Base-by-base conservation (phyloP, 1,284 basidiomycete species). In the Pseudozyma thailandica region DNA sequence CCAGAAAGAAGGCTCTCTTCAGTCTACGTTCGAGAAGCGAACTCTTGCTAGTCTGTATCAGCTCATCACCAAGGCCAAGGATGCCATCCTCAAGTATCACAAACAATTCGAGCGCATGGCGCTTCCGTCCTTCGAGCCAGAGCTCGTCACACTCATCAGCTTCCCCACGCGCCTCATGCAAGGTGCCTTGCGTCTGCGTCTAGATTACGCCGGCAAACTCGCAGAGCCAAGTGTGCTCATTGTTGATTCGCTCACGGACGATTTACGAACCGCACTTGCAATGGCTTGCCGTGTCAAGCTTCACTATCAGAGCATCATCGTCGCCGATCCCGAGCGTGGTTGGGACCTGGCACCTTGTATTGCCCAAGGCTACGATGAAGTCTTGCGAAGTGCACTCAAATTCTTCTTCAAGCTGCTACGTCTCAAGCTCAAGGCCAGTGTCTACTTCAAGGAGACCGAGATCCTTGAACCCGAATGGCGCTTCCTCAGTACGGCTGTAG, bases 371-470 rank as follows among this genome's bases (percentile, higher is more conserved):
- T 98, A 98, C 83, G 94, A 98, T 82, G 85, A 87, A 21, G 92
- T 92, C 2, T 90, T 98, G 53, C 86, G 96, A 57, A 91, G 94
- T 70, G 92, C 93, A 9, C 86, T 98, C 72, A 88, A 89, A 9
- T 90, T 90, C 82, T 96, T 98, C 85, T 98, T 98, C 87, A 91
- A 89, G 79, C 86, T 99, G 30, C 89, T 98, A 27, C 92, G 96
- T 75, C 93, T 91, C 90, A 96, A 97, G 83, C 87, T 99, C 51
- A 95, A 95, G 84, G 92, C 91, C 66, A 92, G 91, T n/a, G 91
- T 94, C 50, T 92, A 95, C 84, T 96, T 97, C 85, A 95, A 96
- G 79, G 95, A 98, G 85, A 97, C 94, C 1, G 96, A 98, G 80
- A 90, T 98, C 23, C 87, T 98, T 28, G 96, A 99, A 82, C 91